Base-by-base conservation (phyloP, 805 yeast species). In the Deakozyma indianensis region DNA sequence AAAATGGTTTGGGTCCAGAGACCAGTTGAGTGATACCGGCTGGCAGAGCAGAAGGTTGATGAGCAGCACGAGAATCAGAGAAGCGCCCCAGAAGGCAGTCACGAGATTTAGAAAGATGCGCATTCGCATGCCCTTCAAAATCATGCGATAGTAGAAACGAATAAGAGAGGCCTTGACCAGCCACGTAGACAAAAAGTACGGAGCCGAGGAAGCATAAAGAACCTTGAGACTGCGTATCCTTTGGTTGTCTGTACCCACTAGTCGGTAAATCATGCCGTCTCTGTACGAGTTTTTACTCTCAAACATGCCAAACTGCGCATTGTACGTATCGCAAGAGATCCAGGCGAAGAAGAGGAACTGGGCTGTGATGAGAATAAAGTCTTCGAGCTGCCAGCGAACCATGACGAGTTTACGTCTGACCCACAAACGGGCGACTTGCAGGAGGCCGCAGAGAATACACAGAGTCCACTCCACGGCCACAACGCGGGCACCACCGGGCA, bases 121-220 rank as follows among this genome's bases (percentile, higher is more conserved):
- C 47, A 48, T 48, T 35, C 41, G 45, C 41, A 55, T 49, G 25
- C 48, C 46, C 14, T 46, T 45, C n/a, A 57, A 57, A 15, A 55
- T 50, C 27, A 55, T 46, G 14, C 57, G 50, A 42, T 47, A 55
- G 46, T 55, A 55, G 35, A 55, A 50, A 23, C 56, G 54, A 23
- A 55, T 41, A 22, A 55, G 49, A 4, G 57, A 52, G 32, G 45
- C 49, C 45, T 55, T 55, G 49, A 55, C 48, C 42, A 49, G 40
- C 59, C 59, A 55, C 25, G 55, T 40, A 28, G 51, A 47, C 38
- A 55, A 23, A 43, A 53, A 55, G 50, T 55, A 55, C 7, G 56
- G 56, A 2, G 50, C 43, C 4, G 57, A 43, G 35, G 59, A 55
- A 20, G 56, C 50, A 35, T 53, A 55, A 29, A 54, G 45, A 23